Conservation (phyloP, 768 basidiomycete species). For the Stropharia rugosoannulata region DNA sequence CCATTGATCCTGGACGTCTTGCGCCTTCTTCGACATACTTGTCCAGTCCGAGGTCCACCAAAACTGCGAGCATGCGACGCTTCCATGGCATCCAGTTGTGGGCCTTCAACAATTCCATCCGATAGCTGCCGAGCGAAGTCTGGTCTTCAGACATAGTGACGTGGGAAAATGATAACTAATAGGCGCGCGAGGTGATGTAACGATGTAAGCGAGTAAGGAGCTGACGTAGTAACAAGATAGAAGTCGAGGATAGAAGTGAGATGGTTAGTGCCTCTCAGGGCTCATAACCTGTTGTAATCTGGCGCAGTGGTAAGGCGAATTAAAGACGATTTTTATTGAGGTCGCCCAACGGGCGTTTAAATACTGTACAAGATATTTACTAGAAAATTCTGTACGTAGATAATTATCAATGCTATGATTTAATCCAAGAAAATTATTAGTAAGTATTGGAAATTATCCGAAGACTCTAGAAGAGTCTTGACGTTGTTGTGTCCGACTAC, state of each 20-base stretch:
- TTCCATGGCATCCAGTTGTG: conserved; percentile 28
- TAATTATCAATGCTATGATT: too few relatives aligned
- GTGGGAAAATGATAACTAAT: conserved; percentile 1
- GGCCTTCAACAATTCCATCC: conserved; percentile 24
- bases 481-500: too few relatives aligned
- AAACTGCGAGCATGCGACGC: conserved; percentile 23
- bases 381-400: too few relatives aligned
- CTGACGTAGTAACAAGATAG: too few relatives aligned
- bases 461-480: too few relatives aligned
- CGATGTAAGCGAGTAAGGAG: neutral
- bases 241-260: neutral
- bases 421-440: too few relatives aligned
- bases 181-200: neutral
- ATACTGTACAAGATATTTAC: too few relatives aligned
- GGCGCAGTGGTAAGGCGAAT: too few relatives aligned
- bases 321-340: too few relatives aligned
- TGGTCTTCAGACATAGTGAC: conserved; percentile 13
- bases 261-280: neutral
- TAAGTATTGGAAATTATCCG: too few relatives aligned
- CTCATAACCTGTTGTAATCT: neutral
- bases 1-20: conserved; percentile 14
- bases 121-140: conserved; percentile 13
- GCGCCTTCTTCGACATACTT: conserved; percentile 19
- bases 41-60: conserved; percentile 25
- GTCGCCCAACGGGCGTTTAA: too few relatives aligned